phyloP scores from a whole-genome alignment of 768 basidiomycete species.

The Lentinus brumalis region DNA sequence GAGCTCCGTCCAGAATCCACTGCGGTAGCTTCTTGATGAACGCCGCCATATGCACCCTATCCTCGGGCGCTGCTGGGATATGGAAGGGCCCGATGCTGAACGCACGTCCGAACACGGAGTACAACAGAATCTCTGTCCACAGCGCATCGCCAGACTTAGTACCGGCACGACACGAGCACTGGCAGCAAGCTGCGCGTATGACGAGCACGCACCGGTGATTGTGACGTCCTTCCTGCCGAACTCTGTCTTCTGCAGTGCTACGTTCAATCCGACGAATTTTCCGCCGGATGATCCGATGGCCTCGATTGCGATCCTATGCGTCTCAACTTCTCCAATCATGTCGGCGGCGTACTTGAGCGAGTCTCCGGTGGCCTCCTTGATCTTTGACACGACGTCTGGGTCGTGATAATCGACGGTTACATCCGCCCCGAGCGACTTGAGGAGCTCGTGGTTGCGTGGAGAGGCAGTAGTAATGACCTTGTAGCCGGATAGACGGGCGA shows the following conservation, averaged over 20 bases:
- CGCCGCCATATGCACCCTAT: conserved; percentile 25
- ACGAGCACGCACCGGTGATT: neutral
- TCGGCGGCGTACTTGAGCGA: conserved; percentile 23
- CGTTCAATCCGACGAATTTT: conserved; percentile 4
- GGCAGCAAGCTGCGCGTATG: neutral
- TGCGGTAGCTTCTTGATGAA: conserved; percentile 24
- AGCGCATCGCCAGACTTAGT: too few relatives aligned
- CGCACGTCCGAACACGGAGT: conserved; percentile 21
- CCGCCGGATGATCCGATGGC: conserved; percentile 10
- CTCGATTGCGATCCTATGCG: conserved; percentile 6
- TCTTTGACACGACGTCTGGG: conserved; percentile 27
- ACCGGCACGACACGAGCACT: too few relatives aligned
- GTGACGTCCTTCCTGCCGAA: conserved; percentile 3
- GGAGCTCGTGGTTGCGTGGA: conserved; percentile 36
- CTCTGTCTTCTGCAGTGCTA: neutral
- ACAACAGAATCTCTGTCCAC: conserved; percentile 29
- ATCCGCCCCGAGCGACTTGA: conserved; percentile 41
- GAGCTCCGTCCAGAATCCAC: conserved; percentile 20
- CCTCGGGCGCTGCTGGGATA: conserved; percentile 22
- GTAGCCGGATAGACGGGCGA: conserved; percentile 34
- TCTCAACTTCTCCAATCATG: conserved; percentile 10
- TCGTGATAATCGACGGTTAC: conserved; percentile 34
- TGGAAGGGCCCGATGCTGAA: conserved; percentile 14
- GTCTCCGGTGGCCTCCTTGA: conserved; percentile 25
- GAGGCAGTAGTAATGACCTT: conserved; percentile 39